Evolutionary conservation across 805 yeast species (phyloP), one percentile per base, ranked within the genome.

Genomic region (Lipomyces chichibuensis): DNA sequence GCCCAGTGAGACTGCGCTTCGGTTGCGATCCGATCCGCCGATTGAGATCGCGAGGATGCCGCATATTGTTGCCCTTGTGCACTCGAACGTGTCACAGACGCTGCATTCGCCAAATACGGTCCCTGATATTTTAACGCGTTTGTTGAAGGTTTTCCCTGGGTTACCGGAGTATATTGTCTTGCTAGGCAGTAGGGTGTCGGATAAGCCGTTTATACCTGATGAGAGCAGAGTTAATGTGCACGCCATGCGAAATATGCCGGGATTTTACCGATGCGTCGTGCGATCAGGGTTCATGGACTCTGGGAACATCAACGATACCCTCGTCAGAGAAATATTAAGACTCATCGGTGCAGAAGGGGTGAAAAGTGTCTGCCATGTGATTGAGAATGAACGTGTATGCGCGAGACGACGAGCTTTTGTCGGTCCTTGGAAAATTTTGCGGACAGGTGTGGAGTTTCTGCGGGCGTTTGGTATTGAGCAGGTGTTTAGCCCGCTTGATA

Each of bases 241-340:
- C 3, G 71, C 81, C 32, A 80, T 82, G 65, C 79, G 78, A 51
- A 66, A 74, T 8, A 71, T 82, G 32, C 78, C 81, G 1, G 85
- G 86, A 0, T 83, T 84, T 70, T 83, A 82, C 76, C 76, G 84
- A 65, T 84, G 86, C 66, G 76, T 84, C 17, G 70, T 84, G 6
- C 76, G 84, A 32, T 84, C 80, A 65, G 88, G 88, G 2, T 85
- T 84, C 73, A 82, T 82, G 84, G 84, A 82, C 56, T 72, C 71
- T 23, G 71, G 76, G 2, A 62, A 57, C 25, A 62, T 79, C 35
- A 71, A 60, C 54, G 64, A 64, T 37, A 57, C 20, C n/a, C 9
- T 62, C 11, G 49, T 68, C n/a, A 37, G 46, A 8, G 39, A 56
- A 27, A 55, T 67, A 29, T 23, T 65, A 11, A 11, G 35, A n/a